phyloP scores from a whole-genome alignment of 2,329 filamentous ascomycete genomes.

The Sporothrix brunneoviolacea region DNA sequence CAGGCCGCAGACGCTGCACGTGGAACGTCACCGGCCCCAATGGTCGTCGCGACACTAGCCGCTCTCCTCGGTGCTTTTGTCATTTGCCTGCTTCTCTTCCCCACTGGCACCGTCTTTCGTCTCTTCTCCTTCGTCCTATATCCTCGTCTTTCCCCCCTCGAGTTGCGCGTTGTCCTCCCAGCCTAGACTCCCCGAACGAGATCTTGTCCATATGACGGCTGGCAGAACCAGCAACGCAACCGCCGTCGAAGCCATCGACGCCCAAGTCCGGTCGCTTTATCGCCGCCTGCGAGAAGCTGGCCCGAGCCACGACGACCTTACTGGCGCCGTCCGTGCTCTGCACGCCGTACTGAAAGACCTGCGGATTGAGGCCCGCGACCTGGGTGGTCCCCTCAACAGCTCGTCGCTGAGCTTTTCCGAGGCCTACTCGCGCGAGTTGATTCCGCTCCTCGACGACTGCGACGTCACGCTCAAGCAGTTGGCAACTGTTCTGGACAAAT shows the following conservation, averaged over 20 bases:
- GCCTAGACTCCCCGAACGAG: too few species aligned
- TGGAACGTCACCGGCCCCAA: too few species aligned
- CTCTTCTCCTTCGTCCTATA: too few species aligned
- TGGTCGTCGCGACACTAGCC: too few species aligned
- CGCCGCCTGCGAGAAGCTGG: constrained; percentile 45
- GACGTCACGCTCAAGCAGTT: constrained; percentile 50
- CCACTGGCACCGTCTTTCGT: too few species aligned
- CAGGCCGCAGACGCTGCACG: too few species aligned
- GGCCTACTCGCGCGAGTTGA: constrained; percentile 44
- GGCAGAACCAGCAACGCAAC: constrained; percentile 26
- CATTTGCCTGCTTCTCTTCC: too few species aligned
- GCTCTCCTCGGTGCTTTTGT: too few species aligned
- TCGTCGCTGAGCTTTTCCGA: constrained; percentile 25
- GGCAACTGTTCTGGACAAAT: constrained; percentile 44
- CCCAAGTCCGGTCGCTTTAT: constrained; percentile 49
- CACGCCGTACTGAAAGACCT: constrained; percentile 52
- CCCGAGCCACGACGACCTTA: constrained; percentile 43
- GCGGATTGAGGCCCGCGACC: constrained; percentile 50
- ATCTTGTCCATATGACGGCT: constrained; percentile 26
- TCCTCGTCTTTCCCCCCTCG: too few species aligned
- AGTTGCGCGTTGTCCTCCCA: too few species aligned
- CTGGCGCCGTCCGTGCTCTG: constrained; percentile 44
- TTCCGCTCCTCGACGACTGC: constrained; percentile 47
- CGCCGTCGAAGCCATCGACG: constrained; percentile 50
- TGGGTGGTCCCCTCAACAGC: constrained; percentile 47